Base-by-base conservation (phyloP, 345 rosid genomes). In the Lumnitzera littorea region DNA sequence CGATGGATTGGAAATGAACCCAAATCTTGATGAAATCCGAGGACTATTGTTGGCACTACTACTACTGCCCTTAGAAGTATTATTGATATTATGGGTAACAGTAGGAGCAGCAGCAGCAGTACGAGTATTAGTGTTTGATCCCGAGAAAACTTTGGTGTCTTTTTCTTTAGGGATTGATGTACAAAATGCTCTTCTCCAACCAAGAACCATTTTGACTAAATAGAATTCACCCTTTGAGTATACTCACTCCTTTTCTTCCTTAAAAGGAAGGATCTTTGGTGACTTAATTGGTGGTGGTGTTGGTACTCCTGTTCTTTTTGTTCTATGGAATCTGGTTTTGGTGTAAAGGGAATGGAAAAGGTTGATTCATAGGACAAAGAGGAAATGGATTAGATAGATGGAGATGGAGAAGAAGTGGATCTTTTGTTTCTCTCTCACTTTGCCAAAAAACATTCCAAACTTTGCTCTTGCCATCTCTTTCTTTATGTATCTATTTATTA, bases 171-270 rank as follows among this genome's bases (percentile, higher is more conserved):
- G 82, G 54, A 82, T 67, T 9, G 96, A 82, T 11, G 84, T 84
- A 72, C 96, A 86, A 60, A 91, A 91, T 46, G 96, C 88, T 73
- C 84, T 80, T 76, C 83, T 84, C 81, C 95, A 84, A 2, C 88
- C 88, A 25, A 74, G 80, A 68, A 91, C 94, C 98, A 91, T 88
- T 61, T 36, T 36, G 9, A 4, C 43, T 36, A 5, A 4, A 1
- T 1, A 36, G 11, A 36, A 67, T 75, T 57, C 66, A 55, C 60
- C 60, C 60, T 17, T n/a, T 29, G 3, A 12, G 43, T 24, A 6
- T 11, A 20, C 46, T 50, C 62, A 20, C 20, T 57, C 17, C n/a
- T 49, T 17, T 31, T 13, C 11, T 7, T 36, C 2, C 31, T 31
- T 13, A 41, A 20, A 15, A 15, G 24, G 24, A 57, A 7, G 56